Conservation (phyloP, 2,329 filamentous ascomycete species). For the Sphaceloma murrayae region DNA sequence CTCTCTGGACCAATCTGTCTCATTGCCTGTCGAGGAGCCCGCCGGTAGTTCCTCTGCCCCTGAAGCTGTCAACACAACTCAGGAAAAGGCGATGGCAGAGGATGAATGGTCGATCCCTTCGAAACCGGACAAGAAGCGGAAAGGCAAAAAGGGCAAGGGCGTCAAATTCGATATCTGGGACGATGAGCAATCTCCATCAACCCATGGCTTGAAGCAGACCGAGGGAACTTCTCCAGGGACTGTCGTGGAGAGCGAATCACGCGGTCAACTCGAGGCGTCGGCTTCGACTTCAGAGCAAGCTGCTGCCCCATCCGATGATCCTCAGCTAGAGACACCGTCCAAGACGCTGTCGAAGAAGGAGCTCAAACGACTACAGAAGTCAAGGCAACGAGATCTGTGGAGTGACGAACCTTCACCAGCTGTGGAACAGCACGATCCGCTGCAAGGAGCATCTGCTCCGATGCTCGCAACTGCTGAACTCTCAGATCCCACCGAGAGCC, state of each 20-base stretch:
- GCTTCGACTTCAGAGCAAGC: no score
- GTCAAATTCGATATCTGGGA: conserved; percentile 11
- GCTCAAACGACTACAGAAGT: conserved; percentile 17
- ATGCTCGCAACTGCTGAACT: neutral
- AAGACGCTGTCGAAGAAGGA: conserved; percentile 17
- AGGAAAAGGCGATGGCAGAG: neutral
- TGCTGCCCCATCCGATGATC: no score
- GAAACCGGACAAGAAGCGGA: conserved; percentile 16
- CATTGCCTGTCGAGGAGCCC: no score
- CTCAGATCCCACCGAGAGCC: no score
- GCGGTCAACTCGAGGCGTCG: no score
- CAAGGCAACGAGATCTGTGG: neutral
- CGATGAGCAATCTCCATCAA: neutral
- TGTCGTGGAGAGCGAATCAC: no score
- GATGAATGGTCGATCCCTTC: conserved; percentile 16
- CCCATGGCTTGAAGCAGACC: neutral
- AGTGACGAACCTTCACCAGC: neutral
- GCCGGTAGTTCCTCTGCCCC: no score
- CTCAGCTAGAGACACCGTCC: neutral
- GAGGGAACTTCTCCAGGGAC: neutral
- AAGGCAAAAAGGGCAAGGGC: conserved; percentile 24
- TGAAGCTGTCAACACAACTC: neutral
- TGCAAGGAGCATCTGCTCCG: neutral
- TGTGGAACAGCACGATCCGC: neutral
- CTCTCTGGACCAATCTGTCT: no score